A percentile compares a stretch with the other conserved stretches of the same genome.
These are phyloP conservation scores for Pseudogymnoascus sp. DNA, from an alignment of 2,329 filamentous ascomycete species.

Conservation along the genomic window DNA sequence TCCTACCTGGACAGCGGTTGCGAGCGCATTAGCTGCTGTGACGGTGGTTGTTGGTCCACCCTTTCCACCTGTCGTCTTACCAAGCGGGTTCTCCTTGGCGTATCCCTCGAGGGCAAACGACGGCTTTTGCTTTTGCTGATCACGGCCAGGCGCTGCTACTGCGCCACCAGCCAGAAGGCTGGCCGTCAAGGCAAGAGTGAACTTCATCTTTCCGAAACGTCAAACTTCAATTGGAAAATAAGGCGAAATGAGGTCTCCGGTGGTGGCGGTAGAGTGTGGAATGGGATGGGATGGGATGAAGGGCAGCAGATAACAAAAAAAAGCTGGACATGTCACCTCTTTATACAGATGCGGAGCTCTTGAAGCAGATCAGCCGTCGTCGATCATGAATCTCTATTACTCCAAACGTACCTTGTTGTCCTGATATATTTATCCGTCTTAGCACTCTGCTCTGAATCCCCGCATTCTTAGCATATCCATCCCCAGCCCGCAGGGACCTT, in stretches of 20 bases:
- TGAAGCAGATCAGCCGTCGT: not conserved
- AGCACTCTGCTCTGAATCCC: not conserved
- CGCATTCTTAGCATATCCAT: not conserved
- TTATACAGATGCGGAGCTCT: not conserved
- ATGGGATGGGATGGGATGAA: not conserved
- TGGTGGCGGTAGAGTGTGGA: not conserved
- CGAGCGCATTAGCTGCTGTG: constrained; percentile 34
- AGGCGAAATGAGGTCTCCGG: not conserved
- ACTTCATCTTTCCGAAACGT: not conserved
- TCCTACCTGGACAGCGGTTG: constrained; percentile 30
- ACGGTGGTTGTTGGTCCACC: constrained; percentile 38
- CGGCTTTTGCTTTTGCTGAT: not conserved
- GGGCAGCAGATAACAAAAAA: not conserved
- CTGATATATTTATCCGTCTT: constrained; percentile 1
- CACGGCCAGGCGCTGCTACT: not conserved
- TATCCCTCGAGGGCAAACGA: not conserved
- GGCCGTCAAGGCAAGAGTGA: not conserved
- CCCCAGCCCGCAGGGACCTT: not conserved
- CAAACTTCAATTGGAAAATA: not conserved
- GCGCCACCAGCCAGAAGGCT: not conserved
- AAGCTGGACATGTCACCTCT: not conserved
- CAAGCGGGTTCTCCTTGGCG: constrained; percentile 14
- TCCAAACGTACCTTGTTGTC: not conserved
- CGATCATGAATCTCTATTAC: not conserved
- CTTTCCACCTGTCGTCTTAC: constrained; percentile 37